A percentile compares a stretch with the other conserved stretches of the same genome.
phyloP scores from a whole-genome alignment of 1,284 basidiomycete genomes.

The Neotropicomus parvogracilis region DNA sequence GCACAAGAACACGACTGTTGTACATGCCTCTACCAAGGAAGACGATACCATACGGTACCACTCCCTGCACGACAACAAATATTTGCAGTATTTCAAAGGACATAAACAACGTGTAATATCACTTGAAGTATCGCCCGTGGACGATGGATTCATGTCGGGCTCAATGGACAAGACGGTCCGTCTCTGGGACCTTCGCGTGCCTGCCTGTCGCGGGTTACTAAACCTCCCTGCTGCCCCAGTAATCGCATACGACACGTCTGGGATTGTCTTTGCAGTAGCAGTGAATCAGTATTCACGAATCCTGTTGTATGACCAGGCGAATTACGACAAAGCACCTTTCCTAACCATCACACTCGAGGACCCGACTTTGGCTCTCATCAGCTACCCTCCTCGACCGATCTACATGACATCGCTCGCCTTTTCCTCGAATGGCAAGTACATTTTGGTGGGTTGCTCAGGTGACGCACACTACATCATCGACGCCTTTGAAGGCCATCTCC shows the following conservation, averaged over 20 bases:
- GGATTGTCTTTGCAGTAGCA: slow-evolving; percentile 90
- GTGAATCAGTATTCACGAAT: slow-evolving; percentile 85
- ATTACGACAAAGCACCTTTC: slow-evolving; percentile 93
- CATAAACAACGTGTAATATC: slow-evolving; percentile 89
- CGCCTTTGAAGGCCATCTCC: slow-evolving; percentile 77
- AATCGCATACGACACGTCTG: slow-evolving; percentile 87
- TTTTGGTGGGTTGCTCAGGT: slow-evolving; percentile 91
- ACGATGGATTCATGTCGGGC: slow-evolving; percentile 94
- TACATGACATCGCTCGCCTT: slow-evolving; percentile 91
- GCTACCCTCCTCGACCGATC: slow-evolving; percentile 82
- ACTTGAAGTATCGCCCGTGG: slow-evolving; percentile 86
- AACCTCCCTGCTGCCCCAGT: slow-evolving; percentile 73
- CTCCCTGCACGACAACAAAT: slow-evolving; percentile 93
- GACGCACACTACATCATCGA: slow-evolving; percentile 92
- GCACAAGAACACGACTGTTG: slow-evolving; percentile 79
- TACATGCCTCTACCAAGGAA: slow-evolving; percentile 94
- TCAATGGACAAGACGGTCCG: slow-evolving; percentile 94
- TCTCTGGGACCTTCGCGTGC: slow-evolving; percentile 89
- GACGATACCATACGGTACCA: slow-evolving; percentile 95
- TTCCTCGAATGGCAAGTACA: slow-evolving; percentile 84
- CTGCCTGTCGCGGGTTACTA: slow-evolving; percentile 71
- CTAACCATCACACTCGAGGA: slow-evolving; percentile 79
- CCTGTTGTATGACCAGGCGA: slow-evolving; percentile 83
- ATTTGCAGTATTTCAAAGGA: slow-evolving; percentile 92
- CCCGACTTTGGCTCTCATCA: slow-evolving; percentile 65